phyloP scores from a whole-genome alignment of 2,329 filamentous ascomycete species.

The Pseudogymnoascus verrucosus region DNA sequence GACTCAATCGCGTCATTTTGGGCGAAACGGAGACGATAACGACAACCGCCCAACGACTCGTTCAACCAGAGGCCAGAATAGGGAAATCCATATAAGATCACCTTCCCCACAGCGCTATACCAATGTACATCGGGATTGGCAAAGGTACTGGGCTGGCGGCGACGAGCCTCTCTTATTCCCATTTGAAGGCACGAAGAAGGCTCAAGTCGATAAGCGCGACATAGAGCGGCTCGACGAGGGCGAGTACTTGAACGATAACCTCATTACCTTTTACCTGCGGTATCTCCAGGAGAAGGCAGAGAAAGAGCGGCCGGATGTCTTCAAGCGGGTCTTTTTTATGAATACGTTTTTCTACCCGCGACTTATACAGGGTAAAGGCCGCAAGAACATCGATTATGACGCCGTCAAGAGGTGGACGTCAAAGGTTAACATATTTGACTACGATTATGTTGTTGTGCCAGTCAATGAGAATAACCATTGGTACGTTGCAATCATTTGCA shows the following conservation, averaged over 20 bases:
- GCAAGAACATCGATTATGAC: slow-evolving; percentile 68
- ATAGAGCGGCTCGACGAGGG: slow-evolving; percentile 72
- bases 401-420: slow-evolving; percentile 83
- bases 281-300: slow-evolving; percentile 58
- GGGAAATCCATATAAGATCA: background rate
- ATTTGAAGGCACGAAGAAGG: slow-evolving; percentile 47
- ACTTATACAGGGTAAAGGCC: slow-evolving; percentile 53
- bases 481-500: slow-evolving; percentile 94
- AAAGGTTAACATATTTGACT: slow-evolving; percentile 73
- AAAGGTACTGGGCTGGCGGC: slow-evolving; percentile 40
- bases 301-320: slow-evolving; percentile 43
- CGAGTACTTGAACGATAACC: slow-evolving; percentile 84
- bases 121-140: slow-evolving; percentile 42
- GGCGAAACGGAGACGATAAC: background rate
- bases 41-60: slow-evolving; percentile 3
- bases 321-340: slow-evolving; percentile 72
- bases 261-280: slow-evolving; percentile 81
- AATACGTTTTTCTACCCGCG: slow-evolving; percentile 88
- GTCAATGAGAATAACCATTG: slow-evolving; percentile 85
- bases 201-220: slow-evolving; percentile 63
- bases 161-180: slow-evolving; percentile 53
- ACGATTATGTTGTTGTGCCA: slow-evolving; percentile 85
- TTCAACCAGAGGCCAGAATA: slow-evolving; percentile 4
- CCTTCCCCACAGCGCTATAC: slow-evolving; percentile 38
- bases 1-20: background rate